phyloP scores from a whole-genome alignment of 106 monocot species.

The Iris macrosiphon region DNA sequence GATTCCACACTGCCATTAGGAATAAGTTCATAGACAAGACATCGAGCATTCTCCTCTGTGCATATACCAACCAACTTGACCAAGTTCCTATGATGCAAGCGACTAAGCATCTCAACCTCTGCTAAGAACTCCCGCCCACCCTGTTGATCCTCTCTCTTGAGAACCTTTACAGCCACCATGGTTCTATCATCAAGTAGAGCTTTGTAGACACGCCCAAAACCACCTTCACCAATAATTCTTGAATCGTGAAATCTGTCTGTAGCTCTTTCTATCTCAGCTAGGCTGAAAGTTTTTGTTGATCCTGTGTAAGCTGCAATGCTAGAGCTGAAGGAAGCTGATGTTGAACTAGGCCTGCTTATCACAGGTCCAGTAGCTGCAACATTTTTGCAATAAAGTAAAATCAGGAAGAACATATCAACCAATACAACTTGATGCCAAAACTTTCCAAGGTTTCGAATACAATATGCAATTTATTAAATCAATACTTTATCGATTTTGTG shows the following conservation, averaged over 20 bases:
- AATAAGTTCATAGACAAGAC: conserved; percentile 87
- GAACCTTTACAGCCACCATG: conserved; percentile 73
- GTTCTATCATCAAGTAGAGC: conserved; percentile 76
- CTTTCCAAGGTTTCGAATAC: too few species aligned
- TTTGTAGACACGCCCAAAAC: conserved; percentile 81
- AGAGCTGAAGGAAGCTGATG: conserved; percentile 65
- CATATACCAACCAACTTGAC: conserved; percentile 92
- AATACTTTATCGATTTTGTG: too few species aligned
- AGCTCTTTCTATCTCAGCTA: conserved; percentile 61
- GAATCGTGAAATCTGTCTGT: conserved; percentile 66
- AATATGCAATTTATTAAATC: too few species aligned
- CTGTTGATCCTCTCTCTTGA: conserved; percentile 85
- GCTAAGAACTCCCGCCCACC: conserved; percentile 88
- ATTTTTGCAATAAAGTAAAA: too few species aligned
- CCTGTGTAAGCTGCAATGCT: conserved; percentile 67
- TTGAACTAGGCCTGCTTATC: conserved; percentile 46
- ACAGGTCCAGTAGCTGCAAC: conserved; percentile 28
- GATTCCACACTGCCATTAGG: conserved; percentile 97
- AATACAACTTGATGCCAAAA: too few species aligned
- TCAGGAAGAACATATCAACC: not conserved
- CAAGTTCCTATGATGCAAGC: conserved; percentile 93
- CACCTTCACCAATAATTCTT: conserved; percentile 84
- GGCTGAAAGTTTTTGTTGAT: conserved; percentile 60
- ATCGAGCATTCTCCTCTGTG: conserved; percentile 57
- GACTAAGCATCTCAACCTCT: conserved; percentile 94